phyloP scores from a whole-genome alignment of 179 eudicot genomes.

The Silene vulgaris region DNA sequence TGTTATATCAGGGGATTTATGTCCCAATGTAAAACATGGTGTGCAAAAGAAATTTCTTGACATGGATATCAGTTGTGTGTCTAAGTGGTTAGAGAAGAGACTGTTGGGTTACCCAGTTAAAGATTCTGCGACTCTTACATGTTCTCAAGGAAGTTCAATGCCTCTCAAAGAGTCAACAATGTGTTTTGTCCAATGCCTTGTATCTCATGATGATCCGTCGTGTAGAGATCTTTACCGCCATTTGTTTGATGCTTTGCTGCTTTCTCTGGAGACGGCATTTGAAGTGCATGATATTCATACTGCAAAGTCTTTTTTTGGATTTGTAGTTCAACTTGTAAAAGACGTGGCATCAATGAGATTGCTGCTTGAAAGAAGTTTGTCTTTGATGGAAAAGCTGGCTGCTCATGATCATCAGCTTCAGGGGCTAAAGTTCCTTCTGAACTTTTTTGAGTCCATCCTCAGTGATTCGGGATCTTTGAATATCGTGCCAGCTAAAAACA shows the following conservation, averaged over 20 bases:
- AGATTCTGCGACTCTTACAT: conserved; percentile 36
- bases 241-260: conserved; percentile 62
- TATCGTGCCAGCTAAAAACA: conserved; percentile 38
- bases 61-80: conserved; percentile 56
- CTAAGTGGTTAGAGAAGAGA: conserved; percentile 85
- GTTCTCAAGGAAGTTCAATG: conserved; percentile 55
- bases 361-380: conserved; percentile 57
- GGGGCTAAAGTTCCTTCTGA: conserved; percentile 73
- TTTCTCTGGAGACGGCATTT: conserved; percentile 72
- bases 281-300: conserved; percentile 54
- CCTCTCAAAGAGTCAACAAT: conserved; percentile 80
- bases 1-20: conserved; percentile 54
- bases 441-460: conserved; percentile 55
- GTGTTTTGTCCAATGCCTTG: conserved; percentile 63
- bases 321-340: conserved; percentile 68
- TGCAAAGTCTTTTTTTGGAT: conserved; percentile 68
- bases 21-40: conserved; percentile 49
- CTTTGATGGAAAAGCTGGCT: conserved; percentile 72
- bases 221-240: conserved; percentile 55
- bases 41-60: conserved; percentile 60
- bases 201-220: conserved; percentile 48
- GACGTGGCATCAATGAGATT: conserved; percentile 65
- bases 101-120: conserved; percentile 52
- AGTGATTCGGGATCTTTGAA: conserved; percentile 63
- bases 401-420: conserved; percentile 74